Base-by-base conservation (phyloP, 2,329 filamentous ascomycete genomes). In the Clarireedia hainanense region DNA sequence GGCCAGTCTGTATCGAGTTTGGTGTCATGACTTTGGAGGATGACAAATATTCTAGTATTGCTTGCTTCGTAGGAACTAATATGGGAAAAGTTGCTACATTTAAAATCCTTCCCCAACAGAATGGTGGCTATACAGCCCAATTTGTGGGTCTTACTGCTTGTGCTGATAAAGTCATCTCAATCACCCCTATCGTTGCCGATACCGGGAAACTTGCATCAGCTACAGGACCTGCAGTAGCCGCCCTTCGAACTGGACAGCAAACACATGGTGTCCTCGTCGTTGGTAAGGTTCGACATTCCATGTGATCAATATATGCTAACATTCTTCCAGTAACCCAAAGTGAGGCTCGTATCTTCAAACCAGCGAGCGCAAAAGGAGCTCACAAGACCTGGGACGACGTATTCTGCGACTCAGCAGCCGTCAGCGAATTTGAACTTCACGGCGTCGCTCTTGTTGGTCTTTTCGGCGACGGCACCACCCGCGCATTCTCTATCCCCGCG, bases 1-100 rank as follows among this genome's bases (percentile, higher is more conserved):
- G 85, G 80, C 84, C 89, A 0, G 90, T 89, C 0, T 79, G 76
- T 30, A 83, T 97, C 27, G 89, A 96, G 67, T 99, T 97, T 73
- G 90, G 89, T 52, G 89, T 96, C 47, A 86, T 99, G 84, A 95
- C 88, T 3, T 74, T 96, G 4, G 94, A 97, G 45, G 88, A 86
- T n/a, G 92, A 97, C 67, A 84, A 89, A 61, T 99, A 95, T 69
- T 97, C 94, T 1, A 96, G 91, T 66, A 95, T 99, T 56, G 83
- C 86, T 57, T 88, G 94, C 62, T 95, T 97, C 63, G 88, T 95
- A 2, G 94, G 94, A 20, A 97, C 94, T 0, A 91, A 86, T 62
- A 71, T 83, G 30, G 94, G 94, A 42, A 89, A 89, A 64, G 75
- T 97, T 17, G 83, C 85, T 6, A 97, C 92, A 0, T 92, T 97